These are phyloP conservation scores for Ettlia oleoabundans DNA, from an alignment of 139 green algal genomes.

Conservation along the genomic window DNA sequence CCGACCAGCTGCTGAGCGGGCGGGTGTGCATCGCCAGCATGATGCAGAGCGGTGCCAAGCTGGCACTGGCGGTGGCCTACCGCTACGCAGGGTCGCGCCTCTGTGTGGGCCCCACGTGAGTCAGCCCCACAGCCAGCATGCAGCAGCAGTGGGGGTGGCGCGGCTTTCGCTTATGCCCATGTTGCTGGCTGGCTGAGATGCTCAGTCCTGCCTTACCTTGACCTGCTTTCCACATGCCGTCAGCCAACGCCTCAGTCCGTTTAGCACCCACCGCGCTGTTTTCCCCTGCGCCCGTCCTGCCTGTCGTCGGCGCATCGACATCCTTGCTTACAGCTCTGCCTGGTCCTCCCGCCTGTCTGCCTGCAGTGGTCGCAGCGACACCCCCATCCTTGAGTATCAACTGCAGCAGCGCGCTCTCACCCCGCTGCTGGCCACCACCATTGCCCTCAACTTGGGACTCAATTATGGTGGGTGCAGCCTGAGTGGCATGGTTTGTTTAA, in stretches of 20 bases:
- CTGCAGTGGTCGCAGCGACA: conserved; percentile 88
- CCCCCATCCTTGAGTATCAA: conserved; percentile 91
- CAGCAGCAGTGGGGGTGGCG: too few species aligned
- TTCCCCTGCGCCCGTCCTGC: too few species aligned
- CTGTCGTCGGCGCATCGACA: too few species aligned
- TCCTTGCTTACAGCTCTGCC: too few species aligned
- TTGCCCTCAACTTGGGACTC: conserved; percentile 85
- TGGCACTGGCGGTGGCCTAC: conserved; percentile 65
- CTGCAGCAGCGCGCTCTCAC: conserved; percentile 88
- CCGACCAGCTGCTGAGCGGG: conserved; percentile 90
- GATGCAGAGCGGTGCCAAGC: conserved; percentile 69
- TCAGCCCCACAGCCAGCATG: too few species aligned
- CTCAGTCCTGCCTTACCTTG: too few species aligned
- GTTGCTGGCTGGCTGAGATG: too few species aligned
- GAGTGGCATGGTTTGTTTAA: background rate
- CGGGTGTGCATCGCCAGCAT: conserved; percentile 86
- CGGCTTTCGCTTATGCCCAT: too few species aligned
- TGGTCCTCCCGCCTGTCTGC: too few species aligned
- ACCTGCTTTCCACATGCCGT: too few species aligned
- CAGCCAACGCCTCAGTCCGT: too few species aligned
- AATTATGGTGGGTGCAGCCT: conserved; percentile 70
- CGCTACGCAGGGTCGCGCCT: conserved; percentile 82
- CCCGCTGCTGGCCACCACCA: conserved; percentile 83
- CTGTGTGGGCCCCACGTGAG: conserved; percentile 78
- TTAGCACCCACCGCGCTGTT: too few species aligned